Evolutionary conservation across 768 basidiomycete genomes (phyloP).

Genomic region (Tulasnella sp.): DNA sequence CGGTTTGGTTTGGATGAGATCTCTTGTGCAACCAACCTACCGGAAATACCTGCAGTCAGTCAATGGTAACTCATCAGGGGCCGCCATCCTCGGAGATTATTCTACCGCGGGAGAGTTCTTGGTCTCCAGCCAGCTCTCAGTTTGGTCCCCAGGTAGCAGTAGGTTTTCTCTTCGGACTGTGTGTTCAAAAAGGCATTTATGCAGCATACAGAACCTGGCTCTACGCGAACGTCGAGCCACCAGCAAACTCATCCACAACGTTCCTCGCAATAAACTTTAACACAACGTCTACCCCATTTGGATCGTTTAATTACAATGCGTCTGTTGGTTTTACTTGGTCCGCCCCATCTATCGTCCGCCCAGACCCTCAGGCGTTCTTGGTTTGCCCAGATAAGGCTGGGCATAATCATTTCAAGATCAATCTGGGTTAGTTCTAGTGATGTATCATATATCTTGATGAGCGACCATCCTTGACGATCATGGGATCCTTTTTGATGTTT

Average conservation of each 20-base stretch:
- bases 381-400: neutral
- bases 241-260: neutral
- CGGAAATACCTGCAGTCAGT: constrained; percentile 48
- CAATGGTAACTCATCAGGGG: constrained; percentile 29
- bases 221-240: neutral
- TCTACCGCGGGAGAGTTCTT: constrained; percentile 38
- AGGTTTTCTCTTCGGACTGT: neutral
- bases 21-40: no score
- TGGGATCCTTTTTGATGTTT: neutral
- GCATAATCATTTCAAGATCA: neutral
- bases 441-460: neutral
- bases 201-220: neutral
- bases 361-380: neutral
- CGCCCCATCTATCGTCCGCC: neutral
- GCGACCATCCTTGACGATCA: neutral
- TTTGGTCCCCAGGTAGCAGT: neutral
- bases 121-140: neutral
- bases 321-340: neutral
- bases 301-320: neutral
- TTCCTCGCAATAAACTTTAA: neutral
- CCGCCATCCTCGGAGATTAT: constrained; percentile 43
- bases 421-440: neutral
- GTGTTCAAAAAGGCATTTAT: neutral
- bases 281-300: neutral
- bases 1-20: no score